These are phyloP conservation scores for Ogataea pignaliae DNA, from an alignment of 805 yeast genomes.

Conservation along the genomic window DNA sequence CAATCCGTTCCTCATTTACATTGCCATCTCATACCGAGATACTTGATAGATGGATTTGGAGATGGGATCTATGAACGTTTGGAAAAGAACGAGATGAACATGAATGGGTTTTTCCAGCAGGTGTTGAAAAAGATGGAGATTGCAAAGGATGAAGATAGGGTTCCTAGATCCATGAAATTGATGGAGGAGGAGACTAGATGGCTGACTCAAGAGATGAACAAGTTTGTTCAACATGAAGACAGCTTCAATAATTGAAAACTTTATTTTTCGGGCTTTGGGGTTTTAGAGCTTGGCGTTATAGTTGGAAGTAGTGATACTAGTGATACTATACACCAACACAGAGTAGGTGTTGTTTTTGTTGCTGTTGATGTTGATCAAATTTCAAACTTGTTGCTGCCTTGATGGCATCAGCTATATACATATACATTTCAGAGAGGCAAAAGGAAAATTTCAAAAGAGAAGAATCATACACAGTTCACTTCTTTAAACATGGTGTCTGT, in stretches of 20 bases:
- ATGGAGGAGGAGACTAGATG: constrained; percentile 71
- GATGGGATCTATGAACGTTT: constrained; percentile 70
- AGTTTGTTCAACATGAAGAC: constrained; percentile 18
- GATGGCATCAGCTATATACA: too few relatives aligned
- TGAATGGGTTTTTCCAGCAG: constrained; percentile 34
- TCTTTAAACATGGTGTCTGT: constrained; percentile 4
- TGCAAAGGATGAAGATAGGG: constrained; percentile 50
- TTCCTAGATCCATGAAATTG: constrained; percentile 51
- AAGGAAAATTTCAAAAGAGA: too few relatives aligned
- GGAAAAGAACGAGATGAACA: constrained; percentile 50
- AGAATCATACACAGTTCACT: not conserved
- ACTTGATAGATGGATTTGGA: constrained; percentile 51
- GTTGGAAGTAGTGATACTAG: too few relatives aligned
- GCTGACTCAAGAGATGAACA: constrained; percentile 40
- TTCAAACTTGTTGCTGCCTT: too few relatives aligned
- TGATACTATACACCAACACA: too few relatives aligned
- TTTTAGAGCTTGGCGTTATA: too few relatives aligned
- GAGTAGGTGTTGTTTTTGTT: too few relatives aligned
- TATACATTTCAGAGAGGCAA: too few relatives aligned
- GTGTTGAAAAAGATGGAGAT: constrained; percentile 23
- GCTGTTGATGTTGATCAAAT: too few relatives aligned
- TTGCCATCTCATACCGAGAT: constrained; percentile 89
- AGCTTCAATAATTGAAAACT: too few relatives aligned
- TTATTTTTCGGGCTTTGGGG: too few relatives aligned
- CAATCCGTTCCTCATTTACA: constrained; percentile 95